Base-by-base conservation (phyloP, 495 filamentous ascomycete genomes). In the Amniculicola lignicola region DNA sequence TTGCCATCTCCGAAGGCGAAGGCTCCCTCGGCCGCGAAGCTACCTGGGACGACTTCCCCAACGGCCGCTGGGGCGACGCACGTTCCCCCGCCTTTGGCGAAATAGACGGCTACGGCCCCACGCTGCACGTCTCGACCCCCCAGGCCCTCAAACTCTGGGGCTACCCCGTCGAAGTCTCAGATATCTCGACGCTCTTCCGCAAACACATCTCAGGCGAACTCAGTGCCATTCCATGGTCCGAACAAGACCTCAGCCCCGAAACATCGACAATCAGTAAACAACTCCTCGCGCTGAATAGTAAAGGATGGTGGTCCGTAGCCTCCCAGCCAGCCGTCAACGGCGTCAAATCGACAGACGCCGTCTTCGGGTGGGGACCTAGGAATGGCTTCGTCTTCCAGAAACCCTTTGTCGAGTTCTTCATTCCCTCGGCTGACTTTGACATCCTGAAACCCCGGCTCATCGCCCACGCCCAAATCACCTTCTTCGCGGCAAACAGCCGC, bases 21-120 rank as follows among this genome's bases (percentile, higher is more conserved):
- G 91, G 91, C 33, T 76, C 87, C n/a, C 78, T 96, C 11, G 93
- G 92, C 27, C 78, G 94, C 55, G 94, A 96, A 74, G 94, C 94
- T 19, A 97, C 93, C 4, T 98, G 93, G 93, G 93, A 98, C 67
- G 93, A 98, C 72, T 98, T 85, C 74, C 93, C 94, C 47, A 98
- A 98, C 76, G 94, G 93, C 22, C 82, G 93, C 39, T 98, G 92
- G 84, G 93, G 93, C 67, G 92, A 96, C 67, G 89, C 92, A 9
- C 67, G 73, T 37, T 71, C 67, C 1, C 86, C 88, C 1, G 93
- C 93, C 0, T 98, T 94, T 70, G 92, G 93, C 55, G 89, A 95
- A 69, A 95, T 95, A 50, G 90, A 96, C 68, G 91, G 90, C 9
- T 95, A 95, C 63, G 91, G 91, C n/a, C 88, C 90, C 9, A 88